Evolutionary conservation across 2,329 filamentous ascomycete species (phyloP).

Genomic region (Dichotomopilus funicola): DNA sequence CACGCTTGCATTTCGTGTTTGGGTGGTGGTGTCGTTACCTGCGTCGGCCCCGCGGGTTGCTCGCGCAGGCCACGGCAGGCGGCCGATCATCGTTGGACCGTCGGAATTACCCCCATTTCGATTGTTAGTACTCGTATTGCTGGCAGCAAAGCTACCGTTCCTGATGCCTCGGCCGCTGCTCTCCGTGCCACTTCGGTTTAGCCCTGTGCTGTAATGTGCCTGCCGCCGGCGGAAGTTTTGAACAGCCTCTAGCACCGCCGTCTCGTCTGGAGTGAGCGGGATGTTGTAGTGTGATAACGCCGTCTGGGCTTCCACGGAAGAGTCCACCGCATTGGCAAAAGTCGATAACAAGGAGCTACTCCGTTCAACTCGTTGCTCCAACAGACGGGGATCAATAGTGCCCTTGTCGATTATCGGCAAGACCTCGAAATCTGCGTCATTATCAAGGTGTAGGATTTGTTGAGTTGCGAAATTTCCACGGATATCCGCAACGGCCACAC

Average conservation of each 20-base stretch:
- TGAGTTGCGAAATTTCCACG: conserved; percentile 59
- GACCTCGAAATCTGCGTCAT: conserved; percentile 50
- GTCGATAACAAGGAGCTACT: conserved; percentile 40
- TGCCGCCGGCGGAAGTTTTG: conserved; percentile 47
- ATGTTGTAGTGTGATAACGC: conserved; percentile 40
- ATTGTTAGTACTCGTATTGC: not conserved
- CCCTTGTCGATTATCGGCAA: conserved; percentile 50
- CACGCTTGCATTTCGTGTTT: conserved; percentile 33
- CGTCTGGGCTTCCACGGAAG: conserved; percentile 28
- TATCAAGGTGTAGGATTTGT: conserved; percentile 61
- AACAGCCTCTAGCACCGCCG: conserved; percentile 49
- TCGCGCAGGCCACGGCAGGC: conserved; percentile 17
- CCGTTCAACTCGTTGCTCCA: conserved; percentile 39
- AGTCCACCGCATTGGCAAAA: conserved; percentile 34
- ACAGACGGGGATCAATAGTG: conserved; percentile 46
- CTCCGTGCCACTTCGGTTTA: not conserved
- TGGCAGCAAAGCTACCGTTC: conserved; percentile 3
- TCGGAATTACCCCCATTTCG: too few relatives aligned
- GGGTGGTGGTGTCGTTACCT: conserved; percentile 16
- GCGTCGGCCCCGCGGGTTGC: conserved; percentile 22
- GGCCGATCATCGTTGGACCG: not conserved
- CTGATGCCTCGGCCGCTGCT: conserved; percentile 25
- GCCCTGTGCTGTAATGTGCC: conserved; percentile 27
- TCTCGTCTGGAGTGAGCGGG: conserved; percentile 49
- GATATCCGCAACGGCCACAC: conserved; percentile 67